Conservation (phyloP, 164 flowering plant species). For the Magnolia officinalis region DNA sequence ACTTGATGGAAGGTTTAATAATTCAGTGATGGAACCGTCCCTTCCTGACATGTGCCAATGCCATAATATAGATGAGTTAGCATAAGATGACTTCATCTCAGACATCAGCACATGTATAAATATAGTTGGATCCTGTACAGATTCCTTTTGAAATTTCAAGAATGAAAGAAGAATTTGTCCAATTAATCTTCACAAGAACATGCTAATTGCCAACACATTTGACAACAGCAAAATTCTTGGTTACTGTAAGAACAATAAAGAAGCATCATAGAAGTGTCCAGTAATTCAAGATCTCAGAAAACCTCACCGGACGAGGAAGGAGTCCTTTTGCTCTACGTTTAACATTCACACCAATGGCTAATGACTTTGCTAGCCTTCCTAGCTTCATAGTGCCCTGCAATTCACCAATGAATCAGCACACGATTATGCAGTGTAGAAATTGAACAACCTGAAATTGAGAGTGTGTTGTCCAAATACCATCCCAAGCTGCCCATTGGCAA, state of each 20-base stretch:
- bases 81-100: no score
- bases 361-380: conserved; percentile 67
- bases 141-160: no score
- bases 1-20: no score
- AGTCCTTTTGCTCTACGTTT: conserved; percentile 88
- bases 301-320: conserved; percentile 82
- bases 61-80: no score
- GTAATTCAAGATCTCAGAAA: not conserved
- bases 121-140: no score
- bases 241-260: not conserved
- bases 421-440: not conserved
- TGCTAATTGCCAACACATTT: not conserved
- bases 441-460: conserved; percentile 7
- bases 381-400: conserved; percentile 84
- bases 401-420: conserved; percentile 8
- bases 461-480: conserved; percentile 46
- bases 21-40: no score
- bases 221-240: not conserved
- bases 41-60: no score
- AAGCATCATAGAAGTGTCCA: not conserved
- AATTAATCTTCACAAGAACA: no score
- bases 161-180: no score
- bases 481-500: conserved; percentile 92
- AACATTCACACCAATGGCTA: conserved; percentile 74
- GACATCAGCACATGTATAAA: no score